Percentiles rank a stretch among this genome's conserved stretches.
Conservation (phyloP, 768 basidiomycete species). For the Tricholoma furcatifolium region DNA sequence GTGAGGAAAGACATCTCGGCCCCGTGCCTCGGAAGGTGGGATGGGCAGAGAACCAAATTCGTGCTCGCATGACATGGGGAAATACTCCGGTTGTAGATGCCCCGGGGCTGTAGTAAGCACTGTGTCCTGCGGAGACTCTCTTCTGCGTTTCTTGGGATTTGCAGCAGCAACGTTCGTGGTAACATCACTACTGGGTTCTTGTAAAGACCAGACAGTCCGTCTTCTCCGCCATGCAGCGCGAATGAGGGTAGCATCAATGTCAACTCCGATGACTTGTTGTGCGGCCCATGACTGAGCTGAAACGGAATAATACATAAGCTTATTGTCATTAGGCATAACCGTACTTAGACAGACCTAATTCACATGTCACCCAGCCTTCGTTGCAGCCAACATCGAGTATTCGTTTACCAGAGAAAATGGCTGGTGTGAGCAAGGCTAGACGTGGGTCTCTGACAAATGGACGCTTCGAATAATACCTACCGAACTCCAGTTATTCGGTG, state of each 20-base stretch:
- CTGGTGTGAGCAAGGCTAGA: conserved; percentile 55
- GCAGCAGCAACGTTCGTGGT: neutral
- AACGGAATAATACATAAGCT: neutral
- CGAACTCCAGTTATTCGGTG: conserved; percentile 4
- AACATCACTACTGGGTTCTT: conserved; percentile 35
- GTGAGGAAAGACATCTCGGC: conserved; percentile 61
- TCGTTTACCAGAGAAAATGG: conserved; percentile 50
- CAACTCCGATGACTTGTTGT: conserved; percentile 73
- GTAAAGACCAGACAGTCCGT: conserved; percentile 69
- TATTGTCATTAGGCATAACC: too few species aligned
- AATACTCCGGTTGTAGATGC: conserved; percentile 46
- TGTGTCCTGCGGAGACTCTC: conserved; percentile 5
- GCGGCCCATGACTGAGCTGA: conserved; percentile 67
- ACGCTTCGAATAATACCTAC: conserved; percentile 78
- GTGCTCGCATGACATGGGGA: conserved; percentile 76
- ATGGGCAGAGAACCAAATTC: conserved; percentile 75
- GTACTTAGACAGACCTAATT: conserved; percentile 59
- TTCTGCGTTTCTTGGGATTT: conserved; percentile 22
- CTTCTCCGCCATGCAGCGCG: conserved; percentile 73
- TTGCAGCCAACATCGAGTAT: conserved; percentile 89
- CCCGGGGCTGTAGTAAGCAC: neutral
- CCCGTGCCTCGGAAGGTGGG: conserved; percentile 38
- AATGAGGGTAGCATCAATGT: conserved; percentile 79
- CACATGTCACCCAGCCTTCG: conserved; percentile 81
- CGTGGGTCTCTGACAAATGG: conserved; percentile 61